Evolutionary conservation across 805 yeast species (phyloP), one percentile per base, ranked within the genome.

Genomic region (Blastobotrys robertii): DNA sequence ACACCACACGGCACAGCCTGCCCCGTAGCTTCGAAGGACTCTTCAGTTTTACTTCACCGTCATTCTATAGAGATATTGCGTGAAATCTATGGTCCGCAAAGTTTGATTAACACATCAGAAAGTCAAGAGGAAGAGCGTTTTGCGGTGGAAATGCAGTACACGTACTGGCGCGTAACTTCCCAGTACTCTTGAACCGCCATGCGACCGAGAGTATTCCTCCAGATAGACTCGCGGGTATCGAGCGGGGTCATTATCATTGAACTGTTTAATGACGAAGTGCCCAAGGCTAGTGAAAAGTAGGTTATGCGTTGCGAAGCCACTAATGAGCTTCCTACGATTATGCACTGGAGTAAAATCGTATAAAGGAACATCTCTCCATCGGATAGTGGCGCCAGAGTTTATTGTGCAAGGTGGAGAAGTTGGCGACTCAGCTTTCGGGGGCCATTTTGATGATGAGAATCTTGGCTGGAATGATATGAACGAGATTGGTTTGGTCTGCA

Each of bases 401-500:
- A 84, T 88, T 95, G 72, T 88, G 63, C 97, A 88, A 74, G 96
- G 86, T 62, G 88, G 88, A 70, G 90, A 82, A 67, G 77, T 82
- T 15, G 53, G 53, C 15, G 42, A 34, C 14, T 47, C 51, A 9
- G 43, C 46, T 4, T 50, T 37, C 34, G 50, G 46, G 10, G 39
- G 28, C 3, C 47, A 42, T 7, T 50, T 51, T 31, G 55, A 50
- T 16, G 52, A 51, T 31, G 55, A 51, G 34, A 41, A 30, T 33
- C 31, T 49, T 11, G 52, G 53, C 7, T 37, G 46, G 46, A 39
- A 39, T 22, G 39, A 9, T 10, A 34, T 51, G 44, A 44, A 30
- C 19, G 43, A 36, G 16, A 15, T 33, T 2, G 54, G 55, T 3
- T 30, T 41, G 30, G 41, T 51, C 6, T 48, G 55, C 41, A 51